Base-by-base conservation (phyloP, 257 asterid species). In the Coffea eugenioides region DNA sequence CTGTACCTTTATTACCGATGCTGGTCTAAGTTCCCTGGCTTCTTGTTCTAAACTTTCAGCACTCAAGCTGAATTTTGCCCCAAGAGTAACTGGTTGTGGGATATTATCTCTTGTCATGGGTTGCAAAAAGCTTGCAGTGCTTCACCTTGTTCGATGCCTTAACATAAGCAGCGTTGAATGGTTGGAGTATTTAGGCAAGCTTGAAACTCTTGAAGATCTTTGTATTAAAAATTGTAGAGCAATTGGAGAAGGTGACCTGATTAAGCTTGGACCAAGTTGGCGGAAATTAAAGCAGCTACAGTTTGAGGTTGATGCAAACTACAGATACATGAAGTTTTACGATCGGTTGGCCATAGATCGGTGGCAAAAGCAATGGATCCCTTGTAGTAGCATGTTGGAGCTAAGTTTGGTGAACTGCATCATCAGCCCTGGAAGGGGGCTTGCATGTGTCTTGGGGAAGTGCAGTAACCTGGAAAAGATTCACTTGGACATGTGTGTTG, bases 171-270 rank as follows among this genome's bases (percentile, higher is more conserved):
- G 89, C 41, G 85, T 85, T 83, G 96, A 89, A 80, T 94, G 98
- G 98, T 84, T 94, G 49, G 97, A 94, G 82, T 89, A 94, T 90
- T 88, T 94, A 18, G 96, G 97, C 66, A 88, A 88, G 85, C 91
- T 88, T 41, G 92, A 86, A 83, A 90, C 84, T 49, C 90, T 94
- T 41, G 93, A 90, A 80, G 97, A 91, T 84, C 92, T 94, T 69
- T 87, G 92, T 87, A 90, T 94, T 74, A 89, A 87, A 87, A 92
- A 91, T 69, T 94, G 98, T 77, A 87, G 93, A 84, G 90, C 90
- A 5, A 92, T 94, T 62, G 97, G 96, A 70, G 98, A 92, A 83
- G 96, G 96, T 25, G 97, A 94, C 83, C 88, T 94, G 15, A 78
- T 90, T 49, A 92, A 88, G 83, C 92, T 94, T 10, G 96, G 94